Evolutionary conservation across 441 rosid species (phyloP).

Genomic region (Erodium trifolium): DNA sequence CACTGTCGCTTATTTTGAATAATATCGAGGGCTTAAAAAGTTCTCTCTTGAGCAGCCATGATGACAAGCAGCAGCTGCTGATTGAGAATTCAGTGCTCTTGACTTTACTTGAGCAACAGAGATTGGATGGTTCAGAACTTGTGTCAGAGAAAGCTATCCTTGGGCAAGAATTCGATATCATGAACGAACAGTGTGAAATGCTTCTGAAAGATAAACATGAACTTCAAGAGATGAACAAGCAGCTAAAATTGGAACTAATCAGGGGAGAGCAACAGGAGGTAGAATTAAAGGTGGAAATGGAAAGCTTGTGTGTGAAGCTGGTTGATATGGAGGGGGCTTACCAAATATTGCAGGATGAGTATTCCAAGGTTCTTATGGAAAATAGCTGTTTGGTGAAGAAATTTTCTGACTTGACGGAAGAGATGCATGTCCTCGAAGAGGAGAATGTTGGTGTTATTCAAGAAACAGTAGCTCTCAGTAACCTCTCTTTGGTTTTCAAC

Average conservation of each 20-base stretch:
- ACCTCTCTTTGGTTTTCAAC: constrained; percentile 42
- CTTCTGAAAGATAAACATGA: constrained; percentile 40
- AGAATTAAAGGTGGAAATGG: constrained; percentile 36
- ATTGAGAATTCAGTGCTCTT: constrained; percentile 57
- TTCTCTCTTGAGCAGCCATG: constrained; percentile 37
- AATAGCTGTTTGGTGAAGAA: constrained; percentile 41
- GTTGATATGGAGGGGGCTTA: constrained; percentile 40
- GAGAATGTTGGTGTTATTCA: constrained; percentile 44
- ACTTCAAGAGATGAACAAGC: constrained; percentile 46
- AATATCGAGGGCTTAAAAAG: constrained; percentile 36
- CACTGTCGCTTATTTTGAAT: constrained; percentile 37
- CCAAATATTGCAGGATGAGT: constrained; percentile 43
- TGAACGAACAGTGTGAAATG: constrained; percentile 29
- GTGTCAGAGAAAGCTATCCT: constrained; percentile 31
- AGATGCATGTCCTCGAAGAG: constrained; percentile 44
- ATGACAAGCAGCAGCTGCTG: constrained; percentile 44
- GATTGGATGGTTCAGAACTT: constrained; percentile 34
- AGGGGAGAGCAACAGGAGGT: constrained; percentile 40
- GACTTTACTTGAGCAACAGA: constrained; percentile 38
- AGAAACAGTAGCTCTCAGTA: constrained; percentile 46
- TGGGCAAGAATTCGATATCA: constrained; percentile 33
- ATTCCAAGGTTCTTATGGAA: constrained; percentile 34
- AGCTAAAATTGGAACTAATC: constrained; percentile 41
- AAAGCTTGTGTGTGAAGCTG: constrained; percentile 32
- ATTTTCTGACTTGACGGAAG: constrained; percentile 39